Base-by-base conservation (phyloP, 768 basidiomycete genomes). In the Lepiota venenata region DNA sequence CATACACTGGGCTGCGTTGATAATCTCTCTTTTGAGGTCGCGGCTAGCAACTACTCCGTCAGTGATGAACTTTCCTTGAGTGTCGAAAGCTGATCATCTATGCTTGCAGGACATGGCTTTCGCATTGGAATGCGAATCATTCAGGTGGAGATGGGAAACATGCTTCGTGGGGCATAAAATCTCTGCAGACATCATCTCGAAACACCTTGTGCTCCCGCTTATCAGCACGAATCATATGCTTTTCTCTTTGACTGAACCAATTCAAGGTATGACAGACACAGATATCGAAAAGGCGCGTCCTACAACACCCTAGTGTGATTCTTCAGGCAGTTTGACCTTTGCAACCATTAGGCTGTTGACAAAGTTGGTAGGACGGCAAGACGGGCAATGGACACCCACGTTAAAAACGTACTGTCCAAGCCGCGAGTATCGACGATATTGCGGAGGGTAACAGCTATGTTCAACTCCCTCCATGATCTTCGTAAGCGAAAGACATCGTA, bases 71-170 rank as follows among this genome's bases (percentile, higher is more conserved):
- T 42, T n/a, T 47, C 62, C 60, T 52, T 61, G 38, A 6, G 29
- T 50, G 15, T 55, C 57, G 56, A 48, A 22, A 15, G 43, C 43
- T 51, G 52, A 56, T 53, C 51, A 32, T 52, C 38, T 42, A 18
- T 56, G 18, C 54, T 18, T 49, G 46, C 42, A 92, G 89, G 89
- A 92, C 64, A 62, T 87, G 21, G 79, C 86, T 3, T 76, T 89
- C 54, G 75, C 79, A 60, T 59, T 91, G 32, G 79, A 81, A 61
- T 80, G 74, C 56, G 76, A 78, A 20, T 65, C 69, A 8, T 86
- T 88, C 69, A 83, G 81, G 72, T 92, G 88, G 88, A 76, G 79
- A 71, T 92, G 90, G 90, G 87, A 91, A 67, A 78, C 84, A 14
- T 80, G 76, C 65, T 79, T 77, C 58, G 64, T 87, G 36, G 87